Percentiles rank a stretch among this genome's conserved stretches.
Evolutionary conservation across 345 rosid genomes (phyloP).

Genomic region (Camelina neglecta): DNA sequence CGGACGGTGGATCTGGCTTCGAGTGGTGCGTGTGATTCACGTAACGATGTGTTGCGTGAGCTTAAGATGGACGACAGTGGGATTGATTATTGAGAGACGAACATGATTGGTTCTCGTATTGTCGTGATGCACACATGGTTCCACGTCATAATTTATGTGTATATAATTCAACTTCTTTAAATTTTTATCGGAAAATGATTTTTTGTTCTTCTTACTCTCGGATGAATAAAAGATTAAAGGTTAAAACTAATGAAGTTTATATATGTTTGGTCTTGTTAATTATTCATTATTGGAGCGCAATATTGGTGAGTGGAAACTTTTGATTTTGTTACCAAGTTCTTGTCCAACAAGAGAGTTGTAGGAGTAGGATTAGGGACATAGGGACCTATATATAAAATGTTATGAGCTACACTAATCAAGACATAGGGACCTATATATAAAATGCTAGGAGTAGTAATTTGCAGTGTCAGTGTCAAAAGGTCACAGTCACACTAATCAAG

Average conservation of each 20-base stretch:
- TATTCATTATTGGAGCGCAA: background rate
- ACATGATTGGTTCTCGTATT: slow-evolving; percentile 38
- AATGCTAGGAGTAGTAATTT: background rate
- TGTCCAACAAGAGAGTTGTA: background rate
- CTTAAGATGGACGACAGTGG: slow-evolving; percentile 6
- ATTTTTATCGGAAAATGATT: background rate
- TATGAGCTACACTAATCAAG: too few species aligned
- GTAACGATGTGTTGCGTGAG: slow-evolving; percentile 30
- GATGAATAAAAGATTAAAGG: background rate
- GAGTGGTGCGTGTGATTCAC: slow-evolving; percentile 46
- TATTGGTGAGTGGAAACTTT: slow-evolving; percentile 8
- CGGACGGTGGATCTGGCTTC: slow-evolving; percentile 49
- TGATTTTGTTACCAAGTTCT: slow-evolving; percentile 2
- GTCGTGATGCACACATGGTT: slow-evolving; percentile 38
- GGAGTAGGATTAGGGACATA: background rate
- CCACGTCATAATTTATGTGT: slow-evolving; percentile 35
- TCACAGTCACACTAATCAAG: slow-evolving; percentile 1
- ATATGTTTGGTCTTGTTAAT: background rate
- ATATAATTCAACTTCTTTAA: background rate
- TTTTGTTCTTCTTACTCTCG: background rate
- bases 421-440: background rate
- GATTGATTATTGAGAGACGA: slow-evolving; percentile 32
- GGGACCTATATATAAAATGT: background rate
- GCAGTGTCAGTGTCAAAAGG: background rate
- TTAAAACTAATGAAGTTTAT: too few species aligned